Evolutionary conservation across 306 rosid species (phyloP), one percentile per base, ranked within the genome.

Genomic region (Lathyrus aphaca): DNA sequence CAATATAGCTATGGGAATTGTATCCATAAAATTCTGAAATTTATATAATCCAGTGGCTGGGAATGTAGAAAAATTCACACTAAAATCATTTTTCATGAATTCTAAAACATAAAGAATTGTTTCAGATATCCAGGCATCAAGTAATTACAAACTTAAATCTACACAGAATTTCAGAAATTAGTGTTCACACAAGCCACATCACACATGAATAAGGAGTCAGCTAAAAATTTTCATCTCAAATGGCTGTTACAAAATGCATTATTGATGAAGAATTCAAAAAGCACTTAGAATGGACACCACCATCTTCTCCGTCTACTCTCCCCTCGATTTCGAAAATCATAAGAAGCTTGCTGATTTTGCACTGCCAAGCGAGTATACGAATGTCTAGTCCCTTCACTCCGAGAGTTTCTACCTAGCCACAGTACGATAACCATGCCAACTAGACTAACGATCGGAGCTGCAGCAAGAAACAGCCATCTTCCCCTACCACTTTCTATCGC

Each of bases 371-470:
- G 66, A 58, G 29, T 55, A 12, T 74, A 62, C 43, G 82, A 45
- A 12, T 73, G 72, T 16, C 78, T 80, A 27, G 81, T 71, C 74
- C 85, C 82, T 57, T 78, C 86, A 46, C 64, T 71, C 35, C 77
- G 82, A 58, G 91, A 90, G 79, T 88, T 86, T 64, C 87, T 84
- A 49, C 97, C 88, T 56, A 91, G 74, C 97, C 99, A 95, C 71
- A 91, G 65, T 38, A 91, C 96, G 30, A 95, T 79, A 59, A 86
- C 95, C 74, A 89, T 83, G 38, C 99, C 97, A 69, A 91, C 76
- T 5, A 95, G 79, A 74, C 97, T 79, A 15, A 95, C 92, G 55
- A 91, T 83, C 43, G 99, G 99, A 71, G 97, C 96, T 57, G 97
- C 96, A 32, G 97, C 91, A 42, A 91, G 79, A 39, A 84, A 80